Base-by-base conservation (phyloP, 768 basidiomycete genomes). In the Rhodotorula paludigena region DNA sequence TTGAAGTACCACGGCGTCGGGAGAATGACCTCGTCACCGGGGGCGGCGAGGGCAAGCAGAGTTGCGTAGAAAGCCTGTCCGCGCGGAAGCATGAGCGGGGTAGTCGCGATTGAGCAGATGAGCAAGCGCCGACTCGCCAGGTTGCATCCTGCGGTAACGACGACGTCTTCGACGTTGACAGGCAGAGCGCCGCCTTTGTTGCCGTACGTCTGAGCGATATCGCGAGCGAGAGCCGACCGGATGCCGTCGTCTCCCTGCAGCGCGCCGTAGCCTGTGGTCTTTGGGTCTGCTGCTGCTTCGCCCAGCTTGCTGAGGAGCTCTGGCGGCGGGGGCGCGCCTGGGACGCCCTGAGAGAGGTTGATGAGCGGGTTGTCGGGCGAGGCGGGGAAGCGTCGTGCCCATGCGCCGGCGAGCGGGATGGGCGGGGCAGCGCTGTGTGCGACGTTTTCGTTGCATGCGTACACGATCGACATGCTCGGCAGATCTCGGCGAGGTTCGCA, bases 161-260 rank as follows among this genome's bases (percentile, higher is more conserved):
- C 51, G 12, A 73, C 47, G 25, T 75, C 63, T 11, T 71, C 49
- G 32, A 30, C 41, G 16, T 33, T 35, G 28, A 66, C 53, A 5
- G 30, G 55, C 23, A 44, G n/a, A 14, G 23, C 48, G 8, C 11
- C 39, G 16, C 32, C 16, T 16, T 25, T 21, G 6, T 25, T 28
- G 60, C 57, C 82, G 72, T 77, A 87, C 83, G 84, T 81, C 58
- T 85, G 84, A 76, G 86, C 85, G 69, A 87, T 85, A 70, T 88
- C 88, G 84, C 84, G 84, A 57, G 62, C 64, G 25, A 73, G 25
- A 15, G 32, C 64, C 7, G 12, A 8, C 25, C 69, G 53, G 9
- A 74, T 30, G 11, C 15, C 52, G 14, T 15, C n/a, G 20, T 67
- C 64, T 9, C 71, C 73, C 15, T 57, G 20, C 28, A 69, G 25